Conservation (phyloP, 257 asterid genomes). For the Nicotiana undulata region DNA sequence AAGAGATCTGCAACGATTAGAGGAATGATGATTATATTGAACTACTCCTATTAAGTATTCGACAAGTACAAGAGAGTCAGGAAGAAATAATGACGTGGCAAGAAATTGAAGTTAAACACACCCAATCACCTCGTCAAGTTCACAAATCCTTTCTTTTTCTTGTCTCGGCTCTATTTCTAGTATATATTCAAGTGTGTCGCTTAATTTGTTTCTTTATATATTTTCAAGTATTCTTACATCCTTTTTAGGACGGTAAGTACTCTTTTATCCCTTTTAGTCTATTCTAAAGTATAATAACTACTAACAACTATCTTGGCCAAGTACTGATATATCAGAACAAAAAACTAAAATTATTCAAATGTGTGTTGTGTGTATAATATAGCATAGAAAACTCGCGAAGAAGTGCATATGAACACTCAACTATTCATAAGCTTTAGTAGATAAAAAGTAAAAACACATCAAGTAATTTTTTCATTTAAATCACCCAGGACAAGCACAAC, state of each 20-base stretch:
- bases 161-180: background rate
- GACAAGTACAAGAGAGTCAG: background rate
- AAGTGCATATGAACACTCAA: background rate
- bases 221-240: no score
- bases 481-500: no score
- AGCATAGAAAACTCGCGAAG: background rate
- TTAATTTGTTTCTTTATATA: background rate
- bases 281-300: background rate
- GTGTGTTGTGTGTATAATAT: background rate
- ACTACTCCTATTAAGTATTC: background rate
- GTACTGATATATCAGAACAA: background rate
- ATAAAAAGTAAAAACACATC: no score
- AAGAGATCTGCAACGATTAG: conserved; percentile 58
- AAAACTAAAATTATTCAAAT: background rate
- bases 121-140: background rate
- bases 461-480: no score
- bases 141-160: background rate
- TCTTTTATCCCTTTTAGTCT: background rate
- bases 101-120: background rate
- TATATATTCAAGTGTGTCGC: background rate
- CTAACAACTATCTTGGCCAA: background rate
- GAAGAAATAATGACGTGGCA: background rate
- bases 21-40: background rate
- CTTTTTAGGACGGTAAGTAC: no score
- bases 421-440: no score